Conservation (phyloP, 2,329 filamentous ascomycete species). For the Alternaria sp. region DNA sequence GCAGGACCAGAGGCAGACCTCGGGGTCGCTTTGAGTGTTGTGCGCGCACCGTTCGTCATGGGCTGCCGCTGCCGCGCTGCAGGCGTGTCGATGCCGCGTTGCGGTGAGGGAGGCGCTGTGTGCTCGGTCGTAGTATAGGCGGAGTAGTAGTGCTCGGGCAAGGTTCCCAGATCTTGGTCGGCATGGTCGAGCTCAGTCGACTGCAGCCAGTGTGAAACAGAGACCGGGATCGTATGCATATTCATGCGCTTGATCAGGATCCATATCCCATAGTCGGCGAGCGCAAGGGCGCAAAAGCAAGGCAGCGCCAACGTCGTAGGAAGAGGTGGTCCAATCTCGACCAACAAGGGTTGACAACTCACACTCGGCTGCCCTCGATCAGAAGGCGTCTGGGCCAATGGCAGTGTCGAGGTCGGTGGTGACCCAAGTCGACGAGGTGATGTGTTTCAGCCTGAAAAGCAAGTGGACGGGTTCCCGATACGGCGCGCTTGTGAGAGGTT, state of each 20-base stretch:
- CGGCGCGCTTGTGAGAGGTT: constrained; percentile 12
- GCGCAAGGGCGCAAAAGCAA: constrained; percentile 21
- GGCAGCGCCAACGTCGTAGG: constrained; percentile 23
- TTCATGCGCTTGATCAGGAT: constrained; percentile 23
- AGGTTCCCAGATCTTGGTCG: constrained; percentile 31
- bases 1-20: constrained; percentile 46
- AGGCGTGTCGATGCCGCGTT: constrained; percentile 28
- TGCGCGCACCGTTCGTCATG: constrained; percentile 40
- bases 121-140: constrained; percentile 30
- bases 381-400: constrained; percentile 12
- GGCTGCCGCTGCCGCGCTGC: constrained; percentile 39
- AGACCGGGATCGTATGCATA: constrained; percentile 25
- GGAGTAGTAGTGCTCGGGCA: constrained; percentile 45
- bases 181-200: constrained; percentile 37
- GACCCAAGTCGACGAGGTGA: constrained; percentile 8
- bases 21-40: constrained; percentile 34
- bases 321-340: constrained; percentile 20
- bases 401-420: constrained; percentile 4
- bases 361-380: constrained; percentile 7
- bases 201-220: constrained; percentile 43
- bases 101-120: constrained; percentile 19
- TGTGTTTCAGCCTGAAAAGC: constrained; percentile 19
- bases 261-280: constrained; percentile 27
- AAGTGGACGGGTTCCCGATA: constrained; percentile 15
- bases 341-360: constrained; percentile 17